phyloP scores from a whole-genome alignment of 2,329 filamentous ascomycete genomes.

The Botryotinia globosa region DNA sequence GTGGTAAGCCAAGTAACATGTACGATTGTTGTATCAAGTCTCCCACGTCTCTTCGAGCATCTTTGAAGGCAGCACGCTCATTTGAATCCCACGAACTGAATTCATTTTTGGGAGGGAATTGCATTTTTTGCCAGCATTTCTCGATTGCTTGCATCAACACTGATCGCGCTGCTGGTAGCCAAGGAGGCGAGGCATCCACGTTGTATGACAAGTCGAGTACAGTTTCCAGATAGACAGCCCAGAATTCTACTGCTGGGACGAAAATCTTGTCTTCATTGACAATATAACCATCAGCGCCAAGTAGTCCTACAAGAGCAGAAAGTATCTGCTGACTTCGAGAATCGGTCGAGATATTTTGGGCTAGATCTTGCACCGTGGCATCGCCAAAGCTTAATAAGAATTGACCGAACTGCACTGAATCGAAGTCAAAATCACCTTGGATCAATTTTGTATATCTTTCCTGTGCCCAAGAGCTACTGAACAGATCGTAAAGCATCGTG shows the following conservation, averaged over 20 bases:
- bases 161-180: conserved; percentile 57
- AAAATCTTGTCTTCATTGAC: conserved; percentile 74
- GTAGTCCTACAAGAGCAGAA: conserved; percentile 59
- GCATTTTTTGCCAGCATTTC: conserved; percentile 66
- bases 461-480: conserved; percentile 59
- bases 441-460: conserved; percentile 54
- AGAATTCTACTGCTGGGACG: conserved; percentile 71
- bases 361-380: conserved; percentile 59
- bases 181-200: conserved; percentile 48
- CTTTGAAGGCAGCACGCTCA: conserved; percentile 64
- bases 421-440: conserved; percentile 60
- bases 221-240: conserved; percentile 72
- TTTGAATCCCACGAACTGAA: conserved; percentile 67
- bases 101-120: conserved; percentile 53
- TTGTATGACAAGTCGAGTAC: conserved; percentile 58
- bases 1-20: conserved; percentile 53
- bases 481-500: conserved; percentile 54
- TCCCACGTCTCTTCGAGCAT: conserved; percentile 74
- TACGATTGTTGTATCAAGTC: conserved; percentile 74
- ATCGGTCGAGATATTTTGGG: conserved; percentile 50
- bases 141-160: conserved; percentile 64
- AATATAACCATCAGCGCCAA: conserved; percentile 63
- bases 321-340: conserved; percentile 52
- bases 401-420: conserved; percentile 62
- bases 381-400: conserved; percentile 69